Base-by-base conservation (phyloP, 345 rosid species). In the Firmiana major region DNA sequence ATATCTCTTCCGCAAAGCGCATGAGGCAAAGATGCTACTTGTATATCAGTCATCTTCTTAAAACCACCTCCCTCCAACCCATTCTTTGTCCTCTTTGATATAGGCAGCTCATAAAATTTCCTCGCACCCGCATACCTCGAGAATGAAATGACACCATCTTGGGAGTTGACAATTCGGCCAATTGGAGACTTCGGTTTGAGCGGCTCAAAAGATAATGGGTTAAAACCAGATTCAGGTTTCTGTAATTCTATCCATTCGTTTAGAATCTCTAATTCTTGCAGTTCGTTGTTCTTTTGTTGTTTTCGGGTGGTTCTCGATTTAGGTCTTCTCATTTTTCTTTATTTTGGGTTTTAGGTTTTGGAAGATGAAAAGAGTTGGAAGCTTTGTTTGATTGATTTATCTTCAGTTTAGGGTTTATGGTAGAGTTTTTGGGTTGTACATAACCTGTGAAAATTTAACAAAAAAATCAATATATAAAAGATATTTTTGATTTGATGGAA, bases 11-110 rank as follows among this genome's bases (percentile, higher is more conserved):
- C 96, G 57, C 97, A 93, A 72, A 95, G 86, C 16, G 97, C 82
- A 63, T 95, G 98, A 13, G 99, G 97, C 81, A 96, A 75, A 62
- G 97, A 87, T 1, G 98, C 97, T 55, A 93, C 88, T 77, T 96
- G 99, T 8, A 93, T 88, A 76, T 93, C 94, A 60, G 97, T 88
- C 99, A 96, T 92, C 31, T 83, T 80, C 24, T 80, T 77, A 77
- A 5, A 93, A n/a, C 83, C 80, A 6, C 88, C 88, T 15, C 79
- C 88, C 74, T 87, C 91, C 72, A 93, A 72, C 40, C 89, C 99
- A 38, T 83, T 84, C 75, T 86, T 88, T 9, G 98, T 91, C 83
- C 82, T 93, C 79, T 83, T 91, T 34, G 99, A 96, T 17, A 96
- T 42, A 1, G 99, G 99, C 59, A 96, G 55, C 77, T 93, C 90